Percentiles rank a stretch among this genome's conserved stretches.
These are phyloP conservation scores for Leccinum pachyderme DNA, from an alignment of 1,284 basidiomycete species.

Conservation along the genomic window DNA sequence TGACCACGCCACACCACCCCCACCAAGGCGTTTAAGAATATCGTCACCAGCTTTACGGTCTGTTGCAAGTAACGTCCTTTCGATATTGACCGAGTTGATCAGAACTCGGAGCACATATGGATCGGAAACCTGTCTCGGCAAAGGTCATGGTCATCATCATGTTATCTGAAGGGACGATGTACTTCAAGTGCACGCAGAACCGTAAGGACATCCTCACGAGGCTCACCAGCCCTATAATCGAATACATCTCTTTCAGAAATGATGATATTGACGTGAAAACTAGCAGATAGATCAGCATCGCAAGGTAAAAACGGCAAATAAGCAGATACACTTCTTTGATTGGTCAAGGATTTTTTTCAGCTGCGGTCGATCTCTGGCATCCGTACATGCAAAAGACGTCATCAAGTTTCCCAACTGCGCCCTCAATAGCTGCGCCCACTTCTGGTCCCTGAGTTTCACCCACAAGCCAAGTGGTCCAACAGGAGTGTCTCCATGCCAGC, in stretches of 20 bases:
- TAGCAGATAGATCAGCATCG: slow-evolving; percentile 28
- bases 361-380: slow-evolving; percentile 62
- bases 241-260: slow-evolving; percentile 72
- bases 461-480: slow-evolving; percentile 85
- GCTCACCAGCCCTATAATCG: slow-evolving; percentile 72
- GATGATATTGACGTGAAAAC: slow-evolving; percentile 50
- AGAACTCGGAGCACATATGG: slow-evolving; percentile 78
- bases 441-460: slow-evolving; percentile 73
- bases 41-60: slow-evolving; percentile 61
- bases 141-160: slow-evolving; percentile 5
- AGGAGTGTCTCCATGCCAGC: slow-evolving; percentile 71
- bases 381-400: slow-evolving; percentile 77
- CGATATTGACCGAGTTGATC: slow-evolving; percentile 74
- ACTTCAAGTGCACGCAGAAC: slow-evolving; percentile 86
- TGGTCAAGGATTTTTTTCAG: slow-evolving; percentile 62
- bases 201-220: slow-evolving; percentile 60
- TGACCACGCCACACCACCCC: slow-evolving; percentile 58
- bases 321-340: slow-evolving; percentile 53
- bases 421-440: slow-evolving; percentile 71
- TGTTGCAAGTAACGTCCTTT: slow-evolving; percentile 65
- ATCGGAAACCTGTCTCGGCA: slow-evolving; percentile 60
- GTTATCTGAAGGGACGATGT: slow-evolving; percentile 19
- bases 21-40: slow-evolving; percentile 44
- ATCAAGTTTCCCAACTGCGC: slow-evolving; percentile 62
- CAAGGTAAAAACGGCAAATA: not conserved